Evolutionary conservation across 495 filamentous ascomycete genomes (phyloP).

Genomic region (Ascodesmis nigricans): DNA sequence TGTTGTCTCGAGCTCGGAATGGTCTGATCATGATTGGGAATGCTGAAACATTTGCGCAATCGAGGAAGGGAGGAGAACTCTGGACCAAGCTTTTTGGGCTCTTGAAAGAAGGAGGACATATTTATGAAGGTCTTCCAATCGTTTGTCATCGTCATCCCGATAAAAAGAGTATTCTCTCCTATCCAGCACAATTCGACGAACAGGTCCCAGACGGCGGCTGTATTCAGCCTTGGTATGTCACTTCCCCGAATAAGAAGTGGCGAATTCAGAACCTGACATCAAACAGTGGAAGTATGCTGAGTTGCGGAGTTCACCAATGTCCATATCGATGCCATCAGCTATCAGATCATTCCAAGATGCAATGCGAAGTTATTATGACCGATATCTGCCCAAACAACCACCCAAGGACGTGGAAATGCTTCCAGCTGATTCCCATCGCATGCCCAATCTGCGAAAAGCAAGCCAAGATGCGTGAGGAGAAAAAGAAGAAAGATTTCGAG

Average conservation of each 20-base stretch:
- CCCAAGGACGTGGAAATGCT: slow-evolving; percentile 25
- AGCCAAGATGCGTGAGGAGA: slow-evolving; percentile 26
- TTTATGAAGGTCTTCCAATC: slow-evolving; percentile 52
- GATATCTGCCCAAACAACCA: slow-evolving; percentile 34
- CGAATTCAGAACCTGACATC: neutral
- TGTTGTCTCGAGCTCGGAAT: slow-evolving; percentile 47
- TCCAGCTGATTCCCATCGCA: slow-evolving; percentile 8
- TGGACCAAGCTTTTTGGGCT: slow-evolving; percentile 40
- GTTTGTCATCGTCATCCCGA: slow-evolving; percentile 45
- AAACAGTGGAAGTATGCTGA: slow-evolving; percentile 32
- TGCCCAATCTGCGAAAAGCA: slow-evolving; percentile 33
- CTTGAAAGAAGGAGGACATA: slow-evolving; percentile 30
- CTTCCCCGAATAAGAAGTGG: no score
- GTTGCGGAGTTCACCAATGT: slow-evolving; percentile 41
- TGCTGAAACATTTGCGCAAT: slow-evolving; percentile 39
- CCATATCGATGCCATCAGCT: slow-evolving; percentile 40
- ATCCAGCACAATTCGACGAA: slow-evolving; percentile 34
- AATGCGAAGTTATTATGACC: slow-evolving; percentile 29
- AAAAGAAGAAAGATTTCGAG: slow-evolving; percentile 29
- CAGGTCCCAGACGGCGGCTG: slow-evolving; percentile 58
- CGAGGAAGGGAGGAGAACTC: slow-evolving; percentile 33
- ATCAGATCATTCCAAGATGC: slow-evolving; percentile 41
- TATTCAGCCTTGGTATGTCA: slow-evolving; percentile 36
- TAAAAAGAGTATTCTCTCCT: slow-evolving; percentile 26
- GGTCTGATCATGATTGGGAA: slow-evolving; percentile 53